Percentiles rank a stretch among this genome's conserved stretches.
Evolutionary conservation across 306 rosid genomes (phyloP).

Genomic region (Glycyrrhiza uralensis): DNA sequence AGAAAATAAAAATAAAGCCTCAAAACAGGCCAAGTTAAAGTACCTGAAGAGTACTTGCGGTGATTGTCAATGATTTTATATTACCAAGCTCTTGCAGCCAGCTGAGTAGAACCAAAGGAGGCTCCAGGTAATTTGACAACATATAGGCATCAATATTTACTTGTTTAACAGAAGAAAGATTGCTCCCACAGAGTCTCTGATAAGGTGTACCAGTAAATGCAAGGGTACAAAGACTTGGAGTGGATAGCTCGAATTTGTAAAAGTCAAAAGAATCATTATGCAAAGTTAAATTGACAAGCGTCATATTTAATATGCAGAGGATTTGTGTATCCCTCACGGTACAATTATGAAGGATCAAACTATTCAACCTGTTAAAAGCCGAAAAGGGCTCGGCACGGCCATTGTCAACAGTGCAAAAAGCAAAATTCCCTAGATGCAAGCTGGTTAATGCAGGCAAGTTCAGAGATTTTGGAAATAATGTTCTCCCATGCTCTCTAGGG

Average conservation of each 20-base stretch:
- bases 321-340: neutral
- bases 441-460: neutral
- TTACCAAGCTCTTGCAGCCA: neutral
- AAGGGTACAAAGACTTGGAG: neutral
- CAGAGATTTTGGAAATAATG: neutral
- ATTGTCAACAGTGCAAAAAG: neutral
- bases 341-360: neutral
- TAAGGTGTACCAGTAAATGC: neutral
- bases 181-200: neutral
- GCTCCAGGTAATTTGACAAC: no score
- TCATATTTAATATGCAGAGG: neutral
- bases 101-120: neutral
- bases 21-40: neutral
- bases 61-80: neutral
- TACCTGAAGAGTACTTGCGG: conserved; percentile 25
- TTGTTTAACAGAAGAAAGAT: conserved; percentile 11
- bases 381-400: conserved; percentile 5
- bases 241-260: neutral
- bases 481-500: neutral
- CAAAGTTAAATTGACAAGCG: conserved; percentile 10
- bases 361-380: neutral
- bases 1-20: no score
- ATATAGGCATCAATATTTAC: neutral
- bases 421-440: conserved; percentile 4
- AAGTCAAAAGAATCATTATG: neutral